Conservation (phyloP, 140 eudicot genomes). For the Bidens hawaiensis region DNA sequence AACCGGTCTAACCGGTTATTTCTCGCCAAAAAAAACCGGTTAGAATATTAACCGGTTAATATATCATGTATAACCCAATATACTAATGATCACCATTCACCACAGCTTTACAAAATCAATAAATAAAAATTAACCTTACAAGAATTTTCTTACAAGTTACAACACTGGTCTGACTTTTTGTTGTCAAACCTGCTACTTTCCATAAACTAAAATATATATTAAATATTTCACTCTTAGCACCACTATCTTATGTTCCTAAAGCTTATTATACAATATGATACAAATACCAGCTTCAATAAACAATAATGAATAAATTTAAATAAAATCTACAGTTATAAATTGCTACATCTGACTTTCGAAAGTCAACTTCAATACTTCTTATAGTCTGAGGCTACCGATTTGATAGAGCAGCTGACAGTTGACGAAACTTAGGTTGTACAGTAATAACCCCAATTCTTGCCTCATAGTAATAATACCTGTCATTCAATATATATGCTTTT, state of each 20-base stretch:
- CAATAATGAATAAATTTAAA: background rate
- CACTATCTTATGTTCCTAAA: conserved; percentile 7
- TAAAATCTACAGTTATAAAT: background rate
- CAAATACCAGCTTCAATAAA: background rate
- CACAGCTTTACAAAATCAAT: background rate
- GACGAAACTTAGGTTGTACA: conserved; percentile 68
- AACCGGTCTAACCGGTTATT: too few species aligned
- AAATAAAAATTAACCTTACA: background rate
- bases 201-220: background rate
- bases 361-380: background rate
- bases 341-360: background rate
- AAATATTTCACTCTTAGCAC: conserved; percentile 7
- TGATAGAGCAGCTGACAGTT: conserved; percentile 9
- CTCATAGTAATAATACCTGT: conserved; percentile 69
- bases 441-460: conserved; percentile 58
- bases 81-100: too few species aligned
- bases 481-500: conserved; percentile 6
- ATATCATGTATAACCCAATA: too few species aligned
- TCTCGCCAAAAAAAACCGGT: too few species aligned
- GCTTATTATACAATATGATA: conserved; percentile 13
- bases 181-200: conserved; percentile 1
- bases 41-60: too few species aligned
- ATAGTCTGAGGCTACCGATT: conserved; percentile 5
- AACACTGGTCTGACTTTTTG: background rate
- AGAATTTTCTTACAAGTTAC: background rate